Base-by-base conservation (phyloP, 495 filamentous ascomycete genomes). In the Umbilicaria muhlenbergii region DNA sequence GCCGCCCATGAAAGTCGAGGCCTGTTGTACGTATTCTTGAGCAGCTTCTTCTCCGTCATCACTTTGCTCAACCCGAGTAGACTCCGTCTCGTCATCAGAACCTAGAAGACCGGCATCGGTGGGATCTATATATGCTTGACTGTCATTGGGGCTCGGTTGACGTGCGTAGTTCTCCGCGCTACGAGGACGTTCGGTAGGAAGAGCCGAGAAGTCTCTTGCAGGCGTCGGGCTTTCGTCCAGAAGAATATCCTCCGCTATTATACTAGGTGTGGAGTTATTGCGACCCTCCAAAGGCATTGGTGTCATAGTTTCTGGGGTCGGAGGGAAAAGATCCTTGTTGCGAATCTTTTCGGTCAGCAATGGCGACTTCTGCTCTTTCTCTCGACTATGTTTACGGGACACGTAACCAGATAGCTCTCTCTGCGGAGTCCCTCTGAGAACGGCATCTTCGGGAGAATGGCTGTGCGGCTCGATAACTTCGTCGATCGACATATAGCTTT, bases 261-360 rank as follows among this genome's bases (percentile, higher is more conserved):
- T 48, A 18, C 51, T 54, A 11, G 43, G 48, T 16, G 48, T 54
- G n/a, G 48, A 51, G n/a, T 48, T 48, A 18, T 38, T 48, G 16
- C 39, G 44, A 36, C 33, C 51, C n/a, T 44, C 4, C 5, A 48
- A 50, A 15, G 48, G 45, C 28, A 45, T 48, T 28, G 4, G 24
- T 17, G 44, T 48, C 48, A 54, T 51, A 2, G 51, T 51, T 4
- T 48, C 51, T 17, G 51, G 51, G 18, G 51, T 54, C 24, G 51
- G 51, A 32, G 51, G 51, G 5, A 54, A 37, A 32, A 38, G 10
- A 33, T 41, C 37, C 37, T 28, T 28, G 4, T 6, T 28, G 24
- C 24, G 5, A 6, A 28, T 10, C 24, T 0, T 5, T 28, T 28
- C 24, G 8, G 24, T 2, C 2, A 1, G 8, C 24, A 6, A 28